Conservation (phyloP, 805 yeast genomes). For the Diddensiella santjacobensis region DNA sequence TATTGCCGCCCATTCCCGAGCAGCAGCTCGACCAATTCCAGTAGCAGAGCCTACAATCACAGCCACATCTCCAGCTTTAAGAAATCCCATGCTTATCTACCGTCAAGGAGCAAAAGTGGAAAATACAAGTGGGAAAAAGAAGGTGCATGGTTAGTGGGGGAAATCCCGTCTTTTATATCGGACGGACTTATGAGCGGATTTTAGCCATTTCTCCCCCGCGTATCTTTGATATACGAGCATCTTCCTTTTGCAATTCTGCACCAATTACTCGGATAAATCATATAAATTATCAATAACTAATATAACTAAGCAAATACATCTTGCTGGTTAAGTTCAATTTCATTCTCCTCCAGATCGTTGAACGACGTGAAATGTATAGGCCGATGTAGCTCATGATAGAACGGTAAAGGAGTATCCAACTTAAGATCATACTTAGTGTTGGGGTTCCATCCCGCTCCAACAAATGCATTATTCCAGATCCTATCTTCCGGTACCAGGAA, state of each 20-base stretch:
- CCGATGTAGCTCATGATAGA: constrained; percentile 82
- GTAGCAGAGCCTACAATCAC: constrained; percentile 46
- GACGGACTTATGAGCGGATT: too few relatives aligned
- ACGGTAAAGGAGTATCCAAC: constrained; percentile 74
- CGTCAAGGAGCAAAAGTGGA: too few relatives aligned
- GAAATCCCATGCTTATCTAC: constrained; percentile 8
- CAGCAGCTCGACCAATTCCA: constrained; percentile 46
- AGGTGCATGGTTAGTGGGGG: too few relatives aligned
- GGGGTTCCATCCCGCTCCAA: constrained; percentile 78
- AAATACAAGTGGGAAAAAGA: too few relatives aligned
- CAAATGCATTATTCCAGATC: constrained; percentile 87
- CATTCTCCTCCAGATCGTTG: constrained; percentile 48
- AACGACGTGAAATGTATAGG: constrained; percentile 82
- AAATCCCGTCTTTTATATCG: too few relatives aligned
- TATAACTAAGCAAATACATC: constrained; percentile 49
- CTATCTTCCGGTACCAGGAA: constrained; percentile 81
- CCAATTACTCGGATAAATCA: too few relatives aligned
- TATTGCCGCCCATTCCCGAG: constrained; percentile 28
- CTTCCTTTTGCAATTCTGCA: too few relatives aligned
- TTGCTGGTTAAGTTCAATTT: constrained; percentile 55
- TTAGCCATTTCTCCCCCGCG: too few relatives aligned
- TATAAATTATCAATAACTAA: too few relatives aligned
- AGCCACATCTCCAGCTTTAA: constrained; percentile 26
- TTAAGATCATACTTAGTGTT: constrained; percentile 59
- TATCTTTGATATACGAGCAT: too few relatives aligned